Conservation (phyloP, 805 yeast species). For the Myxozyma monticola region DNA sequence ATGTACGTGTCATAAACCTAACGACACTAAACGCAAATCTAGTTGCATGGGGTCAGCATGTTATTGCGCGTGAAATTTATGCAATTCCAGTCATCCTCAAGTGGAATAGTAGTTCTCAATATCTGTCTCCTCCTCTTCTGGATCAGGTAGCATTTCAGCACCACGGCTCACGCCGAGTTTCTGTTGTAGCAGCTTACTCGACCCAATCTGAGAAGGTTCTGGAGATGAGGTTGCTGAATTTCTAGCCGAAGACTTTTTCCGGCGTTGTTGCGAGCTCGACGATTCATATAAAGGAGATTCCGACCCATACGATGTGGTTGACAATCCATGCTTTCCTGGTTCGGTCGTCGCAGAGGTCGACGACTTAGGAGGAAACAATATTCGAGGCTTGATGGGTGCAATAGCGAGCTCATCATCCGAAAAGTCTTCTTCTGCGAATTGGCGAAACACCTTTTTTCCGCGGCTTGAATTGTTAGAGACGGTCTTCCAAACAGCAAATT, state of each 20-base stretch:
- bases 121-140: slow-evolving; percentile 27
- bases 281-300: too few relatives aligned
- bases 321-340: not conserved
- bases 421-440: slow-evolving; percentile 11
- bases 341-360: not conserved
- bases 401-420: slow-evolving; percentile 20
- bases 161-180: slow-evolving; percentile 9
- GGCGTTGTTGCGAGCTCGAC: not conserved
- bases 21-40: too few relatives aligned
- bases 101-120: slow-evolving; percentile 16
- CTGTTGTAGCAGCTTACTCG: slow-evolving; percentile 11
- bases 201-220: slow-evolving; percentile 8
- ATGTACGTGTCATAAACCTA: too few relatives aligned
- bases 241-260: not conserved
- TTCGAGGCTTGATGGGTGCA: slow-evolving; percentile 23
- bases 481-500: too few relatives aligned
- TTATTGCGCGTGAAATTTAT: too few relatives aligned
- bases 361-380: slow-evolving; percentile 10
- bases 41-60: too few relatives aligned
- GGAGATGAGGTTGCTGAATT: slow-evolving; percentile 3
- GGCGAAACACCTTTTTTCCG: slow-evolving; percentile 26
- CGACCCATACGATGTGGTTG: too few relatives aligned
- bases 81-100: not conserved
- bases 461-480: slow-evolving; percentile 16
- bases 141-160: not conserved